Conservation (phyloP, 1,139 yeast genomes). For the Trichomonascaceae sp. region DNA sequence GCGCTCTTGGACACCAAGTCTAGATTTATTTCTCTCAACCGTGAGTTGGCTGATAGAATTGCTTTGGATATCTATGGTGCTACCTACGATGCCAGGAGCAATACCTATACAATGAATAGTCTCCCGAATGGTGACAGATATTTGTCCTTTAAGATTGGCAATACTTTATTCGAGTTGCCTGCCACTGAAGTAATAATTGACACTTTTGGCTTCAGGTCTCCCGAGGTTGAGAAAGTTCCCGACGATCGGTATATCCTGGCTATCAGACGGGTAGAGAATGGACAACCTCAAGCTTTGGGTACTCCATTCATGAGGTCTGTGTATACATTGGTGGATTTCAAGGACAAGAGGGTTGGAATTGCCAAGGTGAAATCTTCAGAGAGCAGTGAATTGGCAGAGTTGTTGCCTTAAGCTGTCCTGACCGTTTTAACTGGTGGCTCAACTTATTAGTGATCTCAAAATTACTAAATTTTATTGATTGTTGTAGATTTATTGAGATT, state of each 20-base stretch:
- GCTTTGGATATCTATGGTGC: neutral
- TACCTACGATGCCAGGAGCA: neutral
- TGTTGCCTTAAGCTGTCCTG: no score
- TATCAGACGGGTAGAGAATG: neutral
- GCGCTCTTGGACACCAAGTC: neutral
- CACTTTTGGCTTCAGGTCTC: neutral
- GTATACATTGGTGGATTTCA: neutral
- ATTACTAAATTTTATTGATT: no score
- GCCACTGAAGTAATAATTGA: neutral
- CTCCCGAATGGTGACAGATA: neutral
- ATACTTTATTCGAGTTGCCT: neutral
- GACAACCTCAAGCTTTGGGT: neutral
- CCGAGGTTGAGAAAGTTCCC: neutral
- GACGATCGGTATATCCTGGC: neutral
- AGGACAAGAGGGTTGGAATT: neutral
- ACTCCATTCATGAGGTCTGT: neutral
- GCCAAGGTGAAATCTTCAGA: neutral
- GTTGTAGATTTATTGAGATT: no score
- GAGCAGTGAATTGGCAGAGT: neutral
- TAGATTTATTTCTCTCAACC: neutral
- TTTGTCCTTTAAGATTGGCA: neutral
- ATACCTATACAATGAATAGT: neutral
- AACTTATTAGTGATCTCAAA: no score
- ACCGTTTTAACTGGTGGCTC: no score
- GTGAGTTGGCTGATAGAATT: neutral